Base-by-base conservation (phyloP, 805 yeast genomes). In the Metschnikowia orientalis region DNA sequence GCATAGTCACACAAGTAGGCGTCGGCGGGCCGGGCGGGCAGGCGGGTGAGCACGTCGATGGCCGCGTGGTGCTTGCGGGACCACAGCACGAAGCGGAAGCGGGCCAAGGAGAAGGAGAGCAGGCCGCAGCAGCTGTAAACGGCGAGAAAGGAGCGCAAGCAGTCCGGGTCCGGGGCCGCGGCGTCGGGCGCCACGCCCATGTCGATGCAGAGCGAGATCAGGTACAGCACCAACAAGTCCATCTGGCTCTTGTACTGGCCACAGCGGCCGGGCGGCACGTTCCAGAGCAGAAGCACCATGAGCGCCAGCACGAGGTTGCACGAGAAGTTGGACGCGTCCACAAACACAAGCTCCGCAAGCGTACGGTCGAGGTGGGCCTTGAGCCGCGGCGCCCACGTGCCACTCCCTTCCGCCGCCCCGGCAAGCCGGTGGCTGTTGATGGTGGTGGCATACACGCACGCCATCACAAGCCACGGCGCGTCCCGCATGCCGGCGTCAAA, bases 171-270 rank as follows among this genome's bases (percentile, higher is more conserved):
- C 14, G 39, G 39, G 8, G 14, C 18, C 11, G 18, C 18, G 14
- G 18, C 28, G 22, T 21, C 26, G 16, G 36, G 27, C n/a, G 32
- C 40, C 50, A 35, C 55, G 9, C 73, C 73, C 22, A 71, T 48
- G 38, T 72, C 77, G n/a, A 73, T 56, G 45, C 78, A 73, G 19
- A 74, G 45, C 3, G 72, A 58, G 19, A 74, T 45, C 40, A 61
- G 62, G 32, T 64, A 56, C 2, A 73, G 73, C 28, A 64, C 61
- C 41, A 74, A 45, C 16, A 72, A 47, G 42, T 68, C 65, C 51
- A 74, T 59, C 45, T 72, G 78, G 47, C 70, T 74, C 38, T 68
- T 71, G 51, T 65, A 74, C 14, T 75, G 70, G 8, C 76, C 77
- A 59, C 71, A 62, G 42, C 61, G 63, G 21, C 62, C 57, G 5